These are phyloP conservation scores for Phtheirospermum japonicum DNA, from an alignment of 257 asterid species.

Conservation along the genomic window DNA sequence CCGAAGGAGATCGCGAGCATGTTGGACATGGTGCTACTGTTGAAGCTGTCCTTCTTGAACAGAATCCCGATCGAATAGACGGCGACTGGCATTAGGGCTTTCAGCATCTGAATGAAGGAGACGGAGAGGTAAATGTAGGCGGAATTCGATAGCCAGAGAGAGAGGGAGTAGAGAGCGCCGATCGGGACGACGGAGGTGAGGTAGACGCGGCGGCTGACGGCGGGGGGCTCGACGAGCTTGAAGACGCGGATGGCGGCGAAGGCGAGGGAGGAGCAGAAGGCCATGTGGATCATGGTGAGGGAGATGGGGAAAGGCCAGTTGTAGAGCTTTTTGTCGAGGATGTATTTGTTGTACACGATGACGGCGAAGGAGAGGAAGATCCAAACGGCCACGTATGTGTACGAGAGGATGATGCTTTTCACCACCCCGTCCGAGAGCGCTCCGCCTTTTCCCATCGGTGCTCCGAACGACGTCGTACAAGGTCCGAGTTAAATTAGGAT, in stretches of 20 bases:
- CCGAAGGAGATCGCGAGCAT: constrained; percentile 29
- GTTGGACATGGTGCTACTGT: constrained; percentile 26
- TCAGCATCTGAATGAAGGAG: constrained; percentile 33
- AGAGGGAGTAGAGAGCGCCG: constrained; percentile 8
- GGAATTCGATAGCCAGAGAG: constrained; percentile 8
- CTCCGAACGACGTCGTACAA: neutral
- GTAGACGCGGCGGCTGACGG: constrained; percentile 12
- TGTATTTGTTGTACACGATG: constrained; percentile 11
- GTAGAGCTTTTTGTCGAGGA: constrained; percentile 11
- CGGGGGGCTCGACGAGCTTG: constrained; percentile 5
- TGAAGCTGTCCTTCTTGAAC: constrained; percentile 28
- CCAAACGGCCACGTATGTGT: constrained; percentile 1
- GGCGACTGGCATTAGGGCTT: constrained; percentile 33
- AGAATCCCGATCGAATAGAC: constrained; percentile 30
- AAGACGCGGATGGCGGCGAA: constrained; percentile 11
- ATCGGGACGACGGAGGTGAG: constrained; percentile 7
- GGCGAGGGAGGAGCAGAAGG: constrained; percentile 9
- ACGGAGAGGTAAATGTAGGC: constrained; percentile 20
- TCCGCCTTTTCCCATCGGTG: constrained; percentile 28
- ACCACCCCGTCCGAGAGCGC: constrained; percentile 21
- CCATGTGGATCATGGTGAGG: constrained; percentile 11
- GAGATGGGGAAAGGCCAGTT: constrained; percentile 8
- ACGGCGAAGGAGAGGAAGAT: constrained; percentile 10
- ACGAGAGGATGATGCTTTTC: neutral
- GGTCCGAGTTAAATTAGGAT: neutral